phyloP scores from a whole-genome alignment of 2,329 filamentous ascomycete genomes.

The Diaporthe batatas region DNA sequence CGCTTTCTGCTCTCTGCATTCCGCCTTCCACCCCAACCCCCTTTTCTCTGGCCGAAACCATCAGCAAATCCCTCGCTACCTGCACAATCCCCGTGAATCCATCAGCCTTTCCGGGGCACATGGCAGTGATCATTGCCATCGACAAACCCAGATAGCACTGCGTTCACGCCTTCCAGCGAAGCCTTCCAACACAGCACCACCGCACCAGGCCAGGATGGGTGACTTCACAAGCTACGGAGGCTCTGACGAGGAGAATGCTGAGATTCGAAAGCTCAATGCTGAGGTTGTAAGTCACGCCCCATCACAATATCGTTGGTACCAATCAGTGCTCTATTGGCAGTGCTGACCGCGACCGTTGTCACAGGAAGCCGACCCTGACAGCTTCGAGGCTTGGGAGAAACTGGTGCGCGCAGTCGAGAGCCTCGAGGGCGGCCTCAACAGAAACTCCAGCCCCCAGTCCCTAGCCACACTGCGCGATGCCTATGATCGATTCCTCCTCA shows the following conservation, averaged over 20 bases:
- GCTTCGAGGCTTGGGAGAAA: conserved; percentile 96
- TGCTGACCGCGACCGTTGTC: conserved; percentile 36
- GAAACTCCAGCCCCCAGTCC: conserved; percentile 95
- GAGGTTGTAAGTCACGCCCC: conserved; percentile 75
- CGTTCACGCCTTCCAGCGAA: conserved; percentile 24
- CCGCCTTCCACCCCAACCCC: conserved; percentile 4
- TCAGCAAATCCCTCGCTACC: conserved; percentile 4
- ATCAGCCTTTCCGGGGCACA: conserved; percentile 23
- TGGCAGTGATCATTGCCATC: conserved; percentile 24
- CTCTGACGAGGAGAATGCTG: conserved; percentile 83
- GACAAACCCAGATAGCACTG: background rate
- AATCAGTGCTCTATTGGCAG: background rate
- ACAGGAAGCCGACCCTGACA: conserved; percentile 81
- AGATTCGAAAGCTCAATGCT: conserved; percentile 82
- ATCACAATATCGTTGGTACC: background rate
- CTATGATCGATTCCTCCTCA: conserved; percentile 93
- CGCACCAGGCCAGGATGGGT: conserved; percentile 64
- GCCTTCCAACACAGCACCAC: conserved; percentile 34
- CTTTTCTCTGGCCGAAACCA: conserved; percentile 16
- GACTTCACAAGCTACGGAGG: conserved; percentile 79
- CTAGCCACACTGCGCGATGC: conserved; percentile 88
- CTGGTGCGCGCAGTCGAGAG: conserved; percentile 85
- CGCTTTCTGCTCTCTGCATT: conserved; percentile 26
- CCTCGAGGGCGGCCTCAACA: conserved; percentile 92
- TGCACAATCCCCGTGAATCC: conserved; percentile 19